These are phyloP conservation scores for Ceratocystis destructans DNA, from an alignment of 2,329 filamentous ascomycete species.

Conservation along the genomic window DNA sequence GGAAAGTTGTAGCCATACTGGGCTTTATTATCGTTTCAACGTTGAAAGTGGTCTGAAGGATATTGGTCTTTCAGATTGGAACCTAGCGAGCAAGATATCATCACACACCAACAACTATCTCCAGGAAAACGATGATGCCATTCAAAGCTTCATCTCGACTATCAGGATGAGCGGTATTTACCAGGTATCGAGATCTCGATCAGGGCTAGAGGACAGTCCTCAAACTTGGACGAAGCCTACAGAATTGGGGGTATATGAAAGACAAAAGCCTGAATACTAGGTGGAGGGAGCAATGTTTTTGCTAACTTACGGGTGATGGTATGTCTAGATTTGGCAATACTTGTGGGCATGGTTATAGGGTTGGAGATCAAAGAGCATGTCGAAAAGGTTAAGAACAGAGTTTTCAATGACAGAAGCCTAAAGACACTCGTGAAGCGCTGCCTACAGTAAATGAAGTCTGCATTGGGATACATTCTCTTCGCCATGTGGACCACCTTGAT, in stretches of 20 bases:
- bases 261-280: not conserved
- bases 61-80: slow-evolving; percentile 23
- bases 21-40: slow-evolving; percentile 23
- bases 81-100: slow-evolving; percentile 22
- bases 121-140: slow-evolving; percentile 1
- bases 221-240: not conserved
- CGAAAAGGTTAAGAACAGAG: not conserved
- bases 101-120: slow-evolving; percentile 22
- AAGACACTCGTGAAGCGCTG: slow-evolving; percentile 17
- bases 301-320: not conserved
- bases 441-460: slow-evolving; percentile 19
- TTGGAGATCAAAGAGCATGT: not conserved
- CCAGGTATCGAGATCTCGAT: too few relatives aligned
- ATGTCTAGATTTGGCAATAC: not conserved
- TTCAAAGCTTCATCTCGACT: not conserved
- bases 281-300: not conserved
- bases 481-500: not conserved
- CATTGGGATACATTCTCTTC: slow-evolving; percentile 19
- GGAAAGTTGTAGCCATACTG: slow-evolving; percentile 20
- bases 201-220: too few relatives aligned
- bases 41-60: slow-evolving; percentile 24
- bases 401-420: too few relatives aligned
- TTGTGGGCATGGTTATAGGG: not conserved
- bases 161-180: not conserved
- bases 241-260: not conserved